Evolutionary conservation across 2,329 filamentous ascomycete genomes (phyloP), one percentile per base, ranked within the genome.

Genomic region (Fusarium sp.): DNA sequence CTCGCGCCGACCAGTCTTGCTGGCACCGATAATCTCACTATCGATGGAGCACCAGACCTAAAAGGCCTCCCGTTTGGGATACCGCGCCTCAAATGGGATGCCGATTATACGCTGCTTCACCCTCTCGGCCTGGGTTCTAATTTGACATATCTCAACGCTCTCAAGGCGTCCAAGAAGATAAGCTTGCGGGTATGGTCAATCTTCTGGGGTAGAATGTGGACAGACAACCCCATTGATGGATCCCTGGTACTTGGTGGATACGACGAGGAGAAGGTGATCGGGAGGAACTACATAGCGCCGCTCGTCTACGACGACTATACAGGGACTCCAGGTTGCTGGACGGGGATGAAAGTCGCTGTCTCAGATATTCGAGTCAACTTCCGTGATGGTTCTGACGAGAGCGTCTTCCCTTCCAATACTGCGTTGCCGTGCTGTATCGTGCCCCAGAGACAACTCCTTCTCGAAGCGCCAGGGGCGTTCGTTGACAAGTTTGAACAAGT

Each of bases 201-300:
- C 21, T 79, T 76, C 62, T 78, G 76, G 77, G 76, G 77, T 6
- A 71, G 73, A 4, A 76, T 76, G 74, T 77, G 75, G 75, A 65
- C 70, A 14, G 63, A 70, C 5, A 54, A 65, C 20, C 57, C 57
- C 10, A 54, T 78, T 14, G 70, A 79, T 36, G 77, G 76, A 1
- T 73, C 70, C 2, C 33, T 78, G 11, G 73, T 79, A 3, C 56
- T 78, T 2, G 76, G 75, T 7, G 78, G 75, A n/a, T 79, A 77
- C 40, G 76, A 78, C 41, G 50, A 72, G 40, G 69, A 76, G 21
- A 77, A 77, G 52, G 68, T 72, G 3, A 72, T 72, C 10, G 76
- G 74, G 1, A 62, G 37, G 9, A 76, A 76, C 40, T 71, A 72
- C 45, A 76, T 75, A 0, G 70, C 74, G 7, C 60, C 63, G 5